Percentiles rank a stretch among this genome's conserved stretches.
Evolutionary conservation across 106 monocot species (phyloP).

Genomic region (Vanilla planifolia): DNA sequence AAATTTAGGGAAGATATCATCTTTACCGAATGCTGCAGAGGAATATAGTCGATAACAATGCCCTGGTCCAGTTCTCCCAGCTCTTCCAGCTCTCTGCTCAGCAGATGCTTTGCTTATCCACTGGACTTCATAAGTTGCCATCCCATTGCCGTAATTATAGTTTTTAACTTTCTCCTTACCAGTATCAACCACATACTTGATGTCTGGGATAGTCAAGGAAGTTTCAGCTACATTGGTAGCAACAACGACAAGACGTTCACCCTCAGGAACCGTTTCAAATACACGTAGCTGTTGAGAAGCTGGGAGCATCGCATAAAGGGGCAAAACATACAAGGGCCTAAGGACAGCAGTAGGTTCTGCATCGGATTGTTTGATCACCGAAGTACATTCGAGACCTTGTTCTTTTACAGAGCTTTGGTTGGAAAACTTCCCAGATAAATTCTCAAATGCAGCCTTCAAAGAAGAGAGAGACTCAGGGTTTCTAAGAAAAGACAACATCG

Average conservation of each 20-base stretch:
- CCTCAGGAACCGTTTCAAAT: slow-evolving; percentile 69
- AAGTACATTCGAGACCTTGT: slow-evolving; percentile 7
- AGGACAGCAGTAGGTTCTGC: slow-evolving; percentile 6
- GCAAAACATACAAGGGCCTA: slow-evolving; percentile 59
- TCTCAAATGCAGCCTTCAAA: slow-evolving; percentile 78
- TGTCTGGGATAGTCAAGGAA: slow-evolving; percentile 92
- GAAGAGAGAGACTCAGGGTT: slow-evolving; percentile 46
- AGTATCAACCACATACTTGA: slow-evolving; percentile 96
- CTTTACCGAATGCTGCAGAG: slow-evolving; percentile 72
- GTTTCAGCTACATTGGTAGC: slow-evolving; percentile 99
- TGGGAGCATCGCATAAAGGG: slow-evolving; percentile 93
- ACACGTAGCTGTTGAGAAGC: slow-evolving; percentile 76
- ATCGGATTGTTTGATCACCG: slow-evolving; percentile 8
- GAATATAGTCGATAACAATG: slow-evolving; percentile 94
- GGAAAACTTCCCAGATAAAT: slow-evolving; percentile 29
- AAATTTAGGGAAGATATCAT: slow-evolving; percentile 72
- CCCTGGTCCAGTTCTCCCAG: slow-evolving; percentile 86
- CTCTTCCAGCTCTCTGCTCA: slow-evolving; percentile 85
- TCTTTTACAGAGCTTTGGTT: slow-evolving; percentile 9
- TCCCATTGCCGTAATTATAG: slow-evolving; percentile 63
- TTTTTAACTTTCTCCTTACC: slow-evolving; percentile 95
- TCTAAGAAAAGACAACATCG: slow-evolving; percentile 39
- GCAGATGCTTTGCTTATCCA: slow-evolving; percentile 99
- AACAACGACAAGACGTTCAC: slow-evolving; percentile 78
- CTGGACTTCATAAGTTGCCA: slow-evolving; percentile 62